Percentiles rank a stretch among this genome's conserved stretches.
Conservation (phyloP, 2,329 filamentous ascomycete species). For the Aspergillus transmontanensis region DNA sequence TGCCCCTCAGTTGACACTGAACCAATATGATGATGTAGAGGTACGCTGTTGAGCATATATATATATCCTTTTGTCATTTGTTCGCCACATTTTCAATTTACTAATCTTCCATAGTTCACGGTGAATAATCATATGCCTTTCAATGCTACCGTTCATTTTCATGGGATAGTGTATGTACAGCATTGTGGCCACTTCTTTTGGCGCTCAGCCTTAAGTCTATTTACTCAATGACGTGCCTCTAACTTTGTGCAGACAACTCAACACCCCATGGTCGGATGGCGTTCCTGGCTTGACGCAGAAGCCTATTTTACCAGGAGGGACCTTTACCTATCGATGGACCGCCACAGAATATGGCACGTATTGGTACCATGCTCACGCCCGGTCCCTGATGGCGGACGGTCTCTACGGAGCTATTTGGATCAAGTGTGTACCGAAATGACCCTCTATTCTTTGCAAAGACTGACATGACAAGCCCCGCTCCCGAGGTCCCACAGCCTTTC, state of each 20-base stretch:
- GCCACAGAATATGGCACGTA: constrained; percentile 59
- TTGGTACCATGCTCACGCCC: constrained; percentile 60
- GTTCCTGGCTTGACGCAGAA: constrained; percentile 59
- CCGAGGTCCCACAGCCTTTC: constrained; percentile 51
- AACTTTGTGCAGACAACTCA: constrained; percentile 39
- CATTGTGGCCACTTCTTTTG: background rate
- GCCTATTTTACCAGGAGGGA: constrained; percentile 52
- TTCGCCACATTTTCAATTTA: background rate
- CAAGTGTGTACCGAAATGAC: constrained; percentile 18
- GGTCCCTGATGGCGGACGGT: constrained; percentile 60
- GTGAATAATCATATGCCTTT: constrained; percentile 35
- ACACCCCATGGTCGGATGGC: constrained; percentile 62
- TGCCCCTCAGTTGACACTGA: constrained; percentile 30
- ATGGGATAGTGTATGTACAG: constrained; percentile 40
- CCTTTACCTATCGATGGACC: constrained; percentile 56
- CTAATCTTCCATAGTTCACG: constrained; percentile 22
- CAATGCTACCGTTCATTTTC: constrained; percentile 36
- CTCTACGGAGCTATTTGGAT: constrained; percentile 54
- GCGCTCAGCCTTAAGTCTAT: background rate
- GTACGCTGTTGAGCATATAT: constrained; percentile 12
- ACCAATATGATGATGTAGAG: constrained; percentile 33
- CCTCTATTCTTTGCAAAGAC: background rate
- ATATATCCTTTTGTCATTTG: background rate
- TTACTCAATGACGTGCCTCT: background rate
- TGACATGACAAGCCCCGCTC: constrained; percentile 30